Conservation (phyloP, 352 stramenopile species). For the Phytophthora cryptogea region DNA sequence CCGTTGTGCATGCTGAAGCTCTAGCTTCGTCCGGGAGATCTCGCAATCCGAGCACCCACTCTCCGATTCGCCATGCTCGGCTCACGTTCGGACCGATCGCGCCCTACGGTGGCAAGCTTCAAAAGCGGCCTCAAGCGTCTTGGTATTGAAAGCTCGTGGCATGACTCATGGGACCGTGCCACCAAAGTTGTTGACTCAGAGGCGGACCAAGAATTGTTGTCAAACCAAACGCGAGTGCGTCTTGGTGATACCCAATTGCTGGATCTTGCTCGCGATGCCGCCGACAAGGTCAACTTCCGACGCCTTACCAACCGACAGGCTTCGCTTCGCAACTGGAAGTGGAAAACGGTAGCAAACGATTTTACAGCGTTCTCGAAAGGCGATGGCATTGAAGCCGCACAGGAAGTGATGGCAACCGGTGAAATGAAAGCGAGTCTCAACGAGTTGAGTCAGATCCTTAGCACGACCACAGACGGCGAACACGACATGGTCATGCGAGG, state of each 20-base stretch:
- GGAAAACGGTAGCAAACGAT: conserved; percentile 35
- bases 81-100: conserved; percentile 22
- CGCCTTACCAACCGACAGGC: conserved; percentile 31
- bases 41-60: conserved; percentile 12
- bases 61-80: conserved; percentile 31
- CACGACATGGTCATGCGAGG: conserved; percentile 47
- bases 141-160: conserved; percentile 21
- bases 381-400: conserved; percentile 32
- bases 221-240: conserved; percentile 19
- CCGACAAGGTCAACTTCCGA: conserved; percentile 33
- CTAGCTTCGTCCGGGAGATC: background rate
- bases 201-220: conserved; percentile 15
- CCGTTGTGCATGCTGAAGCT: conserved; percentile 7
- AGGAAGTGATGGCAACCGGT: conserved; percentile 36
- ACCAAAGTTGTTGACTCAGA: conserved; percentile 32
- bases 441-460: conserved; percentile 41
- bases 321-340: conserved; percentile 40
- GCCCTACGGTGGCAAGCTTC: conserved; percentile 27
- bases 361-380: conserved; percentile 42
- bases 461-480: conserved; percentile 26
- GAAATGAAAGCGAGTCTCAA: conserved; percentile 45
- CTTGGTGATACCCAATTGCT: conserved; percentile 25
- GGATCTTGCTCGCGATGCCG: conserved; percentile 26
- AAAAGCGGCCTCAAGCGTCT: conserved; percentile 32
- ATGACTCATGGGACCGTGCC: conserved; percentile 25